These are phyloP conservation scores for Aspergillus clavatus DNA, from an alignment of 2,329 filamentous ascomycete genomes.

Conservation along the genomic window DNA sequence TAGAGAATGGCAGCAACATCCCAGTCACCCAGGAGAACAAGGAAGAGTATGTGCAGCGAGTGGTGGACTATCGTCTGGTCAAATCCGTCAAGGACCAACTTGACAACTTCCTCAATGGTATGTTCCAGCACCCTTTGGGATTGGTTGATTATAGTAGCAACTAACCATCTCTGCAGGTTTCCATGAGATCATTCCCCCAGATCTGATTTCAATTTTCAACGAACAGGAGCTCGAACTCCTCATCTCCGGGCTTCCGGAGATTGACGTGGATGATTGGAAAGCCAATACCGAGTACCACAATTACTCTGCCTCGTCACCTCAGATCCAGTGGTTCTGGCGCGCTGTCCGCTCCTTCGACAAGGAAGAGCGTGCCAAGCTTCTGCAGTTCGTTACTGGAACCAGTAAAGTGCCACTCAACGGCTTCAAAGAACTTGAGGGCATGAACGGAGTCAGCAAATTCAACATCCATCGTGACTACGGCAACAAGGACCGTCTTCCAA, in stretches of 20 bases:
- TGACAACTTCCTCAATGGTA: slow-evolving; percentile 82
- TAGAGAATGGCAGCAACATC: slow-evolving; percentile 83
- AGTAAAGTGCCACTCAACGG: slow-evolving; percentile 97
- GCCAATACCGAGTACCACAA: slow-evolving; percentile 98
- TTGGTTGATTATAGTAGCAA: slow-evolving; percentile 1
- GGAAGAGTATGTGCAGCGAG: slow-evolving; percentile 89
- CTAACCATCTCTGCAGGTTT: slow-evolving; percentile 59
- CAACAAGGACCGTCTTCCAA: slow-evolving; percentile 90
- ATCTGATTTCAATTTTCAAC: slow-evolving; percentile 95
- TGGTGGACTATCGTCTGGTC: slow-evolving; percentile 89
- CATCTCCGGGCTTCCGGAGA: slow-evolving; percentile 94
- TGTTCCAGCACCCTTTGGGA: slow-evolving; percentile 19
- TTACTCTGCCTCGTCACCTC: slow-evolving; percentile 86
- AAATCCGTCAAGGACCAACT: slow-evolving; percentile 92
- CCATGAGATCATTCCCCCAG: slow-evolving; percentile 94
- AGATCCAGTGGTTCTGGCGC: slow-evolving; percentile 99
- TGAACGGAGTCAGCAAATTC: slow-evolving; percentile 97
- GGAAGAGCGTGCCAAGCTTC: slow-evolving; percentile 92
- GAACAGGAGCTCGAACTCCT: slow-evolving; percentile 95
- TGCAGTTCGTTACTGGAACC: slow-evolving; percentile 97
- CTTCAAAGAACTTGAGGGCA: slow-evolving; percentile 97
- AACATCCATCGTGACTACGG: slow-evolving; percentile 98
- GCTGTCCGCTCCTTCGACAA: slow-evolving; percentile 96
- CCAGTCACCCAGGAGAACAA: slow-evolving; percentile 97
- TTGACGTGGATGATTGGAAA: slow-evolving; percentile 98